These are phyloP conservation scores for Geotrichum ghanense DNA, from an alignment of 805 yeast genomes.

Conservation along the genomic window DNA sequence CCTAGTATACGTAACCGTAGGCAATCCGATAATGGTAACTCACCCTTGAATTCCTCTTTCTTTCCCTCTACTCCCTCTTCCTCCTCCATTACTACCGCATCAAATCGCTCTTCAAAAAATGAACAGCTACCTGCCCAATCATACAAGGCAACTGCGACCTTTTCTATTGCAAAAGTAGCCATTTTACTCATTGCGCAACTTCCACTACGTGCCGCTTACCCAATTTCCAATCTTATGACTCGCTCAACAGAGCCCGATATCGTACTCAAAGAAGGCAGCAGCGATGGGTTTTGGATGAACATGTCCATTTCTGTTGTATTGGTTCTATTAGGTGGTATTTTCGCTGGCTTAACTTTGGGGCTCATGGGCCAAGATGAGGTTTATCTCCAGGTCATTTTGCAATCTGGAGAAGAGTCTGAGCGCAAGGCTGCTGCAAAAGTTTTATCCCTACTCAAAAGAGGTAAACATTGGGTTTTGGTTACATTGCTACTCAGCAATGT, in stretches of 20 bases:
- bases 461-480: slow-evolving; percentile 94
- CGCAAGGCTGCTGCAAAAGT: slow-evolving; percentile 61
- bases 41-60: no score
- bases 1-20: no score
- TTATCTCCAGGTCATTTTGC: slow-evolving; percentile 77
- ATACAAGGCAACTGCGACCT: not conserved
- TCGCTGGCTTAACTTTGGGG: slow-evolving; percentile 64
- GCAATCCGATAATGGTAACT: no score
- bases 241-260: not conserved
- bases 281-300: slow-evolving; percentile 23
- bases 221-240: slow-evolving; percentile 4
- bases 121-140: no score
- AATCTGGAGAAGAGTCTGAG: slow-evolving; percentile 60
- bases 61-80: no score
- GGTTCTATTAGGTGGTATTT: slow-evolving; percentile 29
- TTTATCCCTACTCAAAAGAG: slow-evolving; percentile 56
- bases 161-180: slow-evolving; percentile 7
- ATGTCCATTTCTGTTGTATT: slow-evolving; percentile 22
- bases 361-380: slow-evolving; percentile 98
- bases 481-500: slow-evolving; percentile 78
- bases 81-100: no score
- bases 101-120: no score
- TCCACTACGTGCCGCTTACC: slow-evolving; percentile 9
- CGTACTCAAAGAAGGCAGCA: slow-evolving; percentile 8
- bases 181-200: slow-evolving; percentile 9